Evolutionary conservation across 129 eudicot species (phyloP), one percentile per base, ranked within the genome.

Genomic region (Dittrichia graveolens): DNA sequence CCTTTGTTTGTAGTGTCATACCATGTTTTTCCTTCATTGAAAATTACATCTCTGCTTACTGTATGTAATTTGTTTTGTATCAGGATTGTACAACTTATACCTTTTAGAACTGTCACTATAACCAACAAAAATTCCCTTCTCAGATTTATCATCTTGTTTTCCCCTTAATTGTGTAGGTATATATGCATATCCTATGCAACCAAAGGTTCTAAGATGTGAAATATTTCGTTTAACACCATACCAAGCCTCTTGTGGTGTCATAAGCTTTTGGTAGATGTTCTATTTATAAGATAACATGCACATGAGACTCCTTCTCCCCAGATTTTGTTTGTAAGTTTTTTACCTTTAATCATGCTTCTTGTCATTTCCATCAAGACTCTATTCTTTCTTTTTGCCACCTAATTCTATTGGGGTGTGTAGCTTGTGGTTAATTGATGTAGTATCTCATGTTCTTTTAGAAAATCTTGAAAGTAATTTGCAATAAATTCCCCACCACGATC

Each of bases 171-270:
- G 52, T 2, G 54, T 10, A 16, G 75, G 73, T 5, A 76, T 12
- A 66, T 76, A 59, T 7, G 55, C 45, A 5, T 66, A 49, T 0
- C 60, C 74, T 11, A 76, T 5, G 9, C 49, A 37, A 2, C 80
- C 74, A 34, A 55, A 63, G 1, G 66, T 16, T 11, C 19, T 56
- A 3, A 76, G 14, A 11, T 76, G 43, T 3, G 12, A 3, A 0
- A 55, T 67, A 3, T 5, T 15, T 24, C 74, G 80, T 8, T 76
- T 65, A 2, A 1, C 3, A 2, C 67, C 67, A 13, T 7, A 18
- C 60, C 74, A 76, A 1, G 80, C 67, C 44, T 76, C 74, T 24
- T 76, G 60, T 8, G 80, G 66, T 14, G 74, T 67, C 5, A 9
- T 54, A 2, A 45, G 39, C 0, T 12, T 13, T 5, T 13, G 12